Conservation (phyloP, 345 rosid genomes). For the Mangifera indica region DNA sequence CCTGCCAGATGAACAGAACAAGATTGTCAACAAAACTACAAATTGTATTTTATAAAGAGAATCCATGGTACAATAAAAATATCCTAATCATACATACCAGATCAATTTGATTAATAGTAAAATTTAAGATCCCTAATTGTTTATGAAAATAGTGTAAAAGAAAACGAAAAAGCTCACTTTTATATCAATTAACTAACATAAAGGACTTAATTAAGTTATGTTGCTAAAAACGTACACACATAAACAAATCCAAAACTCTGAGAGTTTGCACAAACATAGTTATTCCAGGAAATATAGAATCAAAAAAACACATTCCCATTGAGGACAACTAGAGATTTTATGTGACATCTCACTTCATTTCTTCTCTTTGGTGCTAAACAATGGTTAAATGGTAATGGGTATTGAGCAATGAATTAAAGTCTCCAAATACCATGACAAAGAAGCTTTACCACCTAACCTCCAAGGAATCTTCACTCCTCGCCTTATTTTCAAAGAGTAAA, state of each 20-base stretch:
- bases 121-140: background rate
- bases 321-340: too few species aligned
- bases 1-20: conserved; percentile 44
- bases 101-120: background rate
- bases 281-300: conserved; percentile 1
- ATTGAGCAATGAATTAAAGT: background rate
- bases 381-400: background rate
- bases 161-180: background rate
- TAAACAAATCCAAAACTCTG: background rate
- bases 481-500: background rate
- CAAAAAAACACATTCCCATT: background rate
- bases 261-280: too few species aligned
- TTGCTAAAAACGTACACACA: background rate
- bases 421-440: background rate
- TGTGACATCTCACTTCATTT: too few species aligned
- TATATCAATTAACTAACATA: background rate
- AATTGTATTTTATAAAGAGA: background rate
- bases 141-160: background rate
- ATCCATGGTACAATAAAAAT: background rate
- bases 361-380: too few species aligned
- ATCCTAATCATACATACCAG: background rate
- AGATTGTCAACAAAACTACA: background rate
- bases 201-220: background rate
- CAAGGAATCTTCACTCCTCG: background rate
- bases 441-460: background rate